Base-by-base conservation (phyloP, 2,329 filamentous ascomycete species). In the Pyricularia sp. region DNA sequence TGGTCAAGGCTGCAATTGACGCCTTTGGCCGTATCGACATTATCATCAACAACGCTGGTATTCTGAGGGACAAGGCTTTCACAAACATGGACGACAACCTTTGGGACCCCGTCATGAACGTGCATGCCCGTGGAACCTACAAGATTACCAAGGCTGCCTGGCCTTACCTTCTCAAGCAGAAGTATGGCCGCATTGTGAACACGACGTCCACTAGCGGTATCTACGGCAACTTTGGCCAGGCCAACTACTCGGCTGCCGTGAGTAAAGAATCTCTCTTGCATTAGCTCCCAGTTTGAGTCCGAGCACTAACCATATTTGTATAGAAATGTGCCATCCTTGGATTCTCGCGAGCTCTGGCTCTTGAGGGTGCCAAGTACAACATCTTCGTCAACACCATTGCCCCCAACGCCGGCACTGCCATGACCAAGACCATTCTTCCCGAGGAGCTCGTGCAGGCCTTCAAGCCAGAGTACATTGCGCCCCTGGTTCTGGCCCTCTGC, bases 201-300 rank as follows among this genome's bases (percentile, higher is more conserved):
- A 99, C 95, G 65, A 95, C 95, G 59, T 97, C 93, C 50, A 98
- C 95, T 66, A 96, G 92, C 75, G 95, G 95, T 81, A 97, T 99
- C 80, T 99, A 99, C 79, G 95, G 95, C 74, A 99, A 97, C 86
- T 99, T 99, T 78, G 95, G 95, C 72, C 95, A 99, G 82, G 92
- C 94, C 76, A 99, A 99, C 86, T 99, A 99, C 80, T 87, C 95
- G 71, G 92, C 94, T 70, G 92, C 92, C 69, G 89, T 92, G 86
- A 83, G 89, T 85, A 25, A 26, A 17, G 3, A 26, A 12, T 61
- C 7, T 26, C 2, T 61, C 6, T 17, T 26, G 23, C 23, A 17
- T 25, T 61, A 23, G 58, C n/a, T 9, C 12, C 25, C 23, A 26
- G 1, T 23, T 23, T 61, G 58, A 26, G 58, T 7, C 11, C 17